phyloP scores from a whole-genome alignment of 305 asterid species.

The Rubia peregrina region DNA sequence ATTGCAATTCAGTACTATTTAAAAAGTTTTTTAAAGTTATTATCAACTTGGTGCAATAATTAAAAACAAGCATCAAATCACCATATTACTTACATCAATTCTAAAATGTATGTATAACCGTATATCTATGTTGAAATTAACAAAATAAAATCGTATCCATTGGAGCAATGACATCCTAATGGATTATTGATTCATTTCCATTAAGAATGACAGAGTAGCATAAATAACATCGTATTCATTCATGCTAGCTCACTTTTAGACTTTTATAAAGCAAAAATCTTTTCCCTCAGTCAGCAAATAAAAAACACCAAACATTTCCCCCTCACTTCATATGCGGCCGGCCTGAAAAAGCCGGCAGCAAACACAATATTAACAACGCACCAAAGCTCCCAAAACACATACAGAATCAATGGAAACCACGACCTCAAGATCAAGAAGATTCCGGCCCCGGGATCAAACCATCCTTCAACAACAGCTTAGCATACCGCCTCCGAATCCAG shows the following conservation, averaged over 20 bases:
- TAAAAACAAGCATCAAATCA: too few relatives aligned
- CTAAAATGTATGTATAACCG: too few relatives aligned
- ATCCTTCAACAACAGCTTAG: conserved; percentile 25
- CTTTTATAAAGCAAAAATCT: neutral
- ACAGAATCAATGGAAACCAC: conserved; percentile 5
- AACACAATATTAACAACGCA: conserved; percentile 30
- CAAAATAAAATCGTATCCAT: too few relatives aligned
- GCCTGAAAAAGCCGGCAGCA: neutral
- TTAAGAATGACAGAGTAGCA: neutral
- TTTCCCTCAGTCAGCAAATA: neutral
- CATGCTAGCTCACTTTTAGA: neutral
- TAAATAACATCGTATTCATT: neutral
- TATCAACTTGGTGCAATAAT: too few relatives aligned
- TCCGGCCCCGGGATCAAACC: conserved; percentile 52
- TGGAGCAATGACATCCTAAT: too few relatives aligned
- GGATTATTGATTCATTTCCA: too few relatives aligned
- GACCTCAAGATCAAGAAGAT: conserved; percentile 33
- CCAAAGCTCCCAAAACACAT: conserved; percentile 28
- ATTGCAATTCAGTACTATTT: too few relatives aligned
- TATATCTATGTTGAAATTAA: too few relatives aligned
- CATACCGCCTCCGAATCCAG: conserved; percentile 20
- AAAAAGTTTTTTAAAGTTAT: too few relatives aligned
- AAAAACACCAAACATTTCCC: neutral
- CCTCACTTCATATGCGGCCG: neutral
- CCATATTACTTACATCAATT: too few relatives aligned